phyloP scores from a whole-genome alignment of 805 yeast species.

The Starmerella sirachaensis region DNA sequence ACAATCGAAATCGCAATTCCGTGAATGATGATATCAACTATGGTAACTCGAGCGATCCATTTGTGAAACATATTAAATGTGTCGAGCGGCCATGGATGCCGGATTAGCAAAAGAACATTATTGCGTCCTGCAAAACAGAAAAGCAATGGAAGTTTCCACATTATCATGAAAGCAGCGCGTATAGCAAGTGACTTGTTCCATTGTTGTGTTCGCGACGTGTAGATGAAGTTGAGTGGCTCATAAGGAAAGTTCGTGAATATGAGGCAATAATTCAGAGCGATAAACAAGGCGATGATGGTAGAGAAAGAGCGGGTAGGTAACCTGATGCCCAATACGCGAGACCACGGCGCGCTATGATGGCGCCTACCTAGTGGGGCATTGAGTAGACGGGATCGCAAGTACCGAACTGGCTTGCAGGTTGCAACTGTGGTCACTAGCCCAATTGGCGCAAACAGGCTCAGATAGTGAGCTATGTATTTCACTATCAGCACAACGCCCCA shows the following conservation, averaged over 20 bases:
- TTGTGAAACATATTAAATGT: constrained; percentile 45
- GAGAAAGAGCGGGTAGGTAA: constrained; percentile 31
- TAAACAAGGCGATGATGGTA: constrained; percentile 27
- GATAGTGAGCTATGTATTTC: not conserved
- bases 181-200: constrained; percentile 15
- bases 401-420: constrained; percentile 1
- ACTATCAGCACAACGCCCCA: constrained; percentile 12
- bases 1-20: constrained; percentile 35
- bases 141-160: constrained; percentile 36
- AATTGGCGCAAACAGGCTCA: not conserved
- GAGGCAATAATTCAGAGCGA: constrained; percentile 25
- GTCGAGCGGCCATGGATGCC: constrained; percentile 34
- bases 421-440: not conserved
- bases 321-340: constrained; percentile 5
- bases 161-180: constrained; percentile 14
- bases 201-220: constrained; percentile 18
- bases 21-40: constrained; percentile 44
- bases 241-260: constrained; percentile 14
- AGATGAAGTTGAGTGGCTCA: constrained; percentile 14
- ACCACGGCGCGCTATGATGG: constrained; percentile 8
- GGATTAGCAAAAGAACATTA: constrained; percentile 42
- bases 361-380: constrained; percentile 9
- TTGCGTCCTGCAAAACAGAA: constrained; percentile 56
- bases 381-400: constrained; percentile 4
- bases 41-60: constrained; percentile 47